Base-by-base conservation (phyloP, 2,329 filamentous ascomycete species). In the Colletotrichum falcatum region DNA sequence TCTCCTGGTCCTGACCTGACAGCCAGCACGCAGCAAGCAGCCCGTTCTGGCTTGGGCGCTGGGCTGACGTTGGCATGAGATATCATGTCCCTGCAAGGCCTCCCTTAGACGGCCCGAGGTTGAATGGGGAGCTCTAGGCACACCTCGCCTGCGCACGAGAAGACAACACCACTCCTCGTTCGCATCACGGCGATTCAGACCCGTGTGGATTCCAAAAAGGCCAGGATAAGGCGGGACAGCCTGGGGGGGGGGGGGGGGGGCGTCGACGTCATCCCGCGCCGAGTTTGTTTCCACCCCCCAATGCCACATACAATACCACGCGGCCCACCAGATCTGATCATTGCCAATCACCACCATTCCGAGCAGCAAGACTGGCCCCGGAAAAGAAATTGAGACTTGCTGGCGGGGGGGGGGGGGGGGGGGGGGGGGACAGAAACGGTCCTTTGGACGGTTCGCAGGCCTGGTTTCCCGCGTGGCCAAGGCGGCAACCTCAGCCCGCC, bases 231-330 rank as follows among this genome's bases (percentile, higher is more conserved):
- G 35, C 44, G 28, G 5, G 14, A 49, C 14, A 12, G 44, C 44
- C n/a, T n/a, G n/a, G n/a, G n/a, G n/a, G n/a, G n/a, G n/a, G n/a
- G n/a, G n/a, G n/a, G n/a, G n/a, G n/a, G 58, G 44, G 39, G 20
- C 42, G 3, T 48, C 61, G 46, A 69, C 66, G 66, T 69, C 66
- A 69, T 69, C 37, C 61, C 28, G 23, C 44, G 12, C 44, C 28
- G 14, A 37, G 8, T 30, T 20, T 3, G 9, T 12, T 48, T n/a
- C 18, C 18, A 9, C 12, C 42, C 20, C 12, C 39, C 20, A 28
- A 5, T 14, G 14, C 11, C 37, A 16, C 48, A 26, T 37, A n/a
- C 53, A n/a, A 42, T 16, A 42, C 16, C 42, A n/a, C 56, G 26
- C 56, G 48, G 48, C 18, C 33, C 44, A 37, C 42, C 35, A 23